Conservation (phyloP, 495 filamentous ascomycete species). For the Cetradonia linearis region DNA sequence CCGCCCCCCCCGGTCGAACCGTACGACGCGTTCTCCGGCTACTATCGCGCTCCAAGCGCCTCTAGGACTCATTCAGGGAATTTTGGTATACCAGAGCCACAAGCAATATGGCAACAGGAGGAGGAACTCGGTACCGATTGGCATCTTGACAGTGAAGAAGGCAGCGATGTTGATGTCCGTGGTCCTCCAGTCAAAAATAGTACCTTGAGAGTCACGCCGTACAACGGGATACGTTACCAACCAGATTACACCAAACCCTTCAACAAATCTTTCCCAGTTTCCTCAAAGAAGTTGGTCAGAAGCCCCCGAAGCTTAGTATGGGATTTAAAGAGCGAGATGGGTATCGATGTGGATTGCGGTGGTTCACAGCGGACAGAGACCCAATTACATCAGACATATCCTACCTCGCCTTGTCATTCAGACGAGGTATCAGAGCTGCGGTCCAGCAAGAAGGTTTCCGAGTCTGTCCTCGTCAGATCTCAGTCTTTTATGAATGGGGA, state of each 20-base stretch:
- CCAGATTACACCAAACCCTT: not conserved
- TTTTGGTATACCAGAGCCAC: not conserved
- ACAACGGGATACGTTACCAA: not conserved
- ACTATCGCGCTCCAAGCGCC: conserved; percentile 9
- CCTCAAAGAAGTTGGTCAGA: not conserved
- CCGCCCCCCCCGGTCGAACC: conserved; percentile 10
- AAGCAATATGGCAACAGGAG: not conserved
- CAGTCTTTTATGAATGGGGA: not conserved
- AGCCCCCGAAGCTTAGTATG: not conserved
- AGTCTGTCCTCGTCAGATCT: conserved; percentile 10
- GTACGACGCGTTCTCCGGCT: conserved; percentile 10
- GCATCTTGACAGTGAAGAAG: conserved; percentile 2
- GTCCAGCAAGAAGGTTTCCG: conserved; percentile 3
- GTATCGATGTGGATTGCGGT: not conserved
- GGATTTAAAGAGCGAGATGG: not conserved
- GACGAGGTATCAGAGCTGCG: conserved; percentile 2
- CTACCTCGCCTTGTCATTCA: not conserved
- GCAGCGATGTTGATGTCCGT: conserved; percentile 11
- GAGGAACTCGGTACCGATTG: not conserved
- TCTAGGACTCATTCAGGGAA: not conserved
- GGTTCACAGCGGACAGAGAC: not conserved
- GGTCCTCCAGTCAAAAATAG: not conserved
- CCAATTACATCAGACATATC: not conserved
- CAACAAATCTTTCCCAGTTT: not conserved
- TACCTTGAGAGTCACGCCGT: not conserved